Evolutionary conservation across 331 rosid species (phyloP), one percentile per base, ranked within the genome.

Genomic region (Phaseolus coccineus): DNA sequence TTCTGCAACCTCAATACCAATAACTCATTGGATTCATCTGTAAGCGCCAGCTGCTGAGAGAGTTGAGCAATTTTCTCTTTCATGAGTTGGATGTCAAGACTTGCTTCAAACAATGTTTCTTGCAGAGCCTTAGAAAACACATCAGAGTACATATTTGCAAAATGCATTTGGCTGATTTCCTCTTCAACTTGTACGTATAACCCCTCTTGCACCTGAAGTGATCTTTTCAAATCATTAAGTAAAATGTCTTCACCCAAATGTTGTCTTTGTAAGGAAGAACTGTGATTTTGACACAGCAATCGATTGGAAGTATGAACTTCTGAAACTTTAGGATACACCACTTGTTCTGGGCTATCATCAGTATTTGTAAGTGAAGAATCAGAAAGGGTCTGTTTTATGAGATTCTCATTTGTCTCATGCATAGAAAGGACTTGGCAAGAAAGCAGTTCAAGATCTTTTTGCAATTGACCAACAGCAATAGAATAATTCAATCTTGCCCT

Each of bases 401-500:
- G 97, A 85, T 89, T 93, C 83, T 93, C 93, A 83, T 90, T 96
- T 44, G 96, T 93, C 89, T 96, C 97, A 65, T 88, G 89, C 98
- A 96, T 88, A 71, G 97, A 91, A 59, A 86, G 81, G 83, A 96
- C 91, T 93, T 96, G 99, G 85, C 78, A 71, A 73, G 99, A 91
- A 81, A 96, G 96, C 48, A 91, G 71, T 74, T 93, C 95, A 5
- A 96, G 99, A 94, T 96, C 98, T 86, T 93, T 96, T 88, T 93
- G 99, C 82, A 96, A 84, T 87, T 96, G 98, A 76, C 89, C 89
- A 70, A 91, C 97, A 8, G 99, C 98, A 83, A 93, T 93, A 64
- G 99, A 96, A 86, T 96, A 96, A 86, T 96, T 96, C 88, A 93
- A 83, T 81, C 95, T 93, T 67, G 97, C 99, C 89, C 98, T 91